Percentiles rank a stretch among this genome's conserved stretches.
Conservation (phyloP, 768 basidiomycete genomes). For the Ramaria sp. region DNA sequence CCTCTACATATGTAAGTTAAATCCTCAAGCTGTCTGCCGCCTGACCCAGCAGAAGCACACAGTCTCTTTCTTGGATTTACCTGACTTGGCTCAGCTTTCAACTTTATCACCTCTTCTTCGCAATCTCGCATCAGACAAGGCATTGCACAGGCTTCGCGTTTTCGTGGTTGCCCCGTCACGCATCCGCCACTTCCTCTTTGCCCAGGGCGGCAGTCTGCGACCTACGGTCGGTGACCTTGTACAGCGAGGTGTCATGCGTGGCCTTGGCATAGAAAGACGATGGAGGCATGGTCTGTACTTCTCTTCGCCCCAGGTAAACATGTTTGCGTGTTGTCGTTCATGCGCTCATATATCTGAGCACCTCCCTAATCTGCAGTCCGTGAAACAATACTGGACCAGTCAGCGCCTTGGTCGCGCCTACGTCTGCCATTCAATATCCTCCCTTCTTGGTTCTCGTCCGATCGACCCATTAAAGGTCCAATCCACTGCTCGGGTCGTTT, state of each 20-base stretch:
- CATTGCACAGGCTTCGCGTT: constrained; percentile 52
- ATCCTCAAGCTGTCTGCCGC: neutral
- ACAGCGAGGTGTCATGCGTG: constrained; percentile 60
- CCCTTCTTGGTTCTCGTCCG: constrained; percentile 41
- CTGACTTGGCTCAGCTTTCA: constrained; percentile 50
- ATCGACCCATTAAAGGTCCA: constrained; percentile 33
- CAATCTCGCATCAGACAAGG: constrained; percentile 46
- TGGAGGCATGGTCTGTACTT: constrained; percentile 61
- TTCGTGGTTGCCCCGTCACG: constrained; percentile 57
- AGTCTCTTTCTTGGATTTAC: constrained; percentile 68
- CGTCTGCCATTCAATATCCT: constrained; percentile 40
- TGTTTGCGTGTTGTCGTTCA: neutral
- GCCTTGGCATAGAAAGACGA: constrained; percentile 51
- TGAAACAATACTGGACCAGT: constrained; percentile 54
- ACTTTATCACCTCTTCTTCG: constrained; percentile 38
- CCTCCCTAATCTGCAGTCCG: constrained; percentile 34
- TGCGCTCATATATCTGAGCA: neutral
- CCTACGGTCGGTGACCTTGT: constrained; percentile 60
- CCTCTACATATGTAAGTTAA: constrained; percentile 45
- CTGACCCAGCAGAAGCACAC: neutral
- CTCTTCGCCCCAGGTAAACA: constrained; percentile 46
- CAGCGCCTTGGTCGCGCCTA: constrained; percentile 43
- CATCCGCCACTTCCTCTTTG: constrained; percentile 55
- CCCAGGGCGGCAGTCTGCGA: constrained; percentile 43
- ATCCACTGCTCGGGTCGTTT: constrained; percentile 34